phyloP scores from a whole-genome alignment of 139 green algal species.

The Trebouxia sp. region DNA sequence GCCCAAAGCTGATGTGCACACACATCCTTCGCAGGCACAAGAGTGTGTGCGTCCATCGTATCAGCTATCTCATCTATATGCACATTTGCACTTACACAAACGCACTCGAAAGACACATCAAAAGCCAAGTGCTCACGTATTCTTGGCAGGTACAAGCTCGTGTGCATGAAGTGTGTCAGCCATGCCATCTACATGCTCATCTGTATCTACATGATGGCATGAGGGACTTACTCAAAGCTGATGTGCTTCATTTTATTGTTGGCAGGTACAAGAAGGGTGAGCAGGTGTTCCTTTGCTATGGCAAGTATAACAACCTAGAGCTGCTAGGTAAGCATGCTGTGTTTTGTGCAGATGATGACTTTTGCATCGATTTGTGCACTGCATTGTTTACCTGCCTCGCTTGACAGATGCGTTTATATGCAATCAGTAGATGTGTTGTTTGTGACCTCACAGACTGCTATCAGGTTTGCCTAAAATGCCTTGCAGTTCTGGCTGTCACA shows the following conservation, averaged over 20 bases:
- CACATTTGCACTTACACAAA: not conserved
- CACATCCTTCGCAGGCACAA: not conserved
- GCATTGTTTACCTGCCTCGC: no score
- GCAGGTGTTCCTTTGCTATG: constrained; percentile 89
- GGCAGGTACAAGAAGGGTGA: constrained; percentile 50
- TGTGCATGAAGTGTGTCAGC: not conserved
- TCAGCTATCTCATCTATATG: not conserved
- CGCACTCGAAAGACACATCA: no score
- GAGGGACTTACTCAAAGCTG: not conserved
- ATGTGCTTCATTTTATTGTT: not conserved
- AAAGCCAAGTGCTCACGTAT: not conserved
- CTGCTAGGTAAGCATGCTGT: constrained; percentile 56
- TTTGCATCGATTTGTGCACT: not conserved
- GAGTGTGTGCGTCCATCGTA: not conserved
- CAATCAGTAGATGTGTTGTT: no score
- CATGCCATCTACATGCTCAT: not conserved
- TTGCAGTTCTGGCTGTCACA: no score
- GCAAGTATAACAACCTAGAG: constrained; percentile 84
- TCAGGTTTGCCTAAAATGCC: no score
- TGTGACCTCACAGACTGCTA: no score
- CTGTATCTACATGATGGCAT: no score
- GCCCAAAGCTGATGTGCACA: not conserved
- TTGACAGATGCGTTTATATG: no score
- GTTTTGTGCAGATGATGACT: not conserved
- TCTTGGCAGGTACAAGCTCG: not conserved